Percentiles rank a stretch among this genome's conserved stretches.
phyloP scores from a whole-genome alignment of 140 eudicot genomes.

The Stevia rebaudiana region DNA sequence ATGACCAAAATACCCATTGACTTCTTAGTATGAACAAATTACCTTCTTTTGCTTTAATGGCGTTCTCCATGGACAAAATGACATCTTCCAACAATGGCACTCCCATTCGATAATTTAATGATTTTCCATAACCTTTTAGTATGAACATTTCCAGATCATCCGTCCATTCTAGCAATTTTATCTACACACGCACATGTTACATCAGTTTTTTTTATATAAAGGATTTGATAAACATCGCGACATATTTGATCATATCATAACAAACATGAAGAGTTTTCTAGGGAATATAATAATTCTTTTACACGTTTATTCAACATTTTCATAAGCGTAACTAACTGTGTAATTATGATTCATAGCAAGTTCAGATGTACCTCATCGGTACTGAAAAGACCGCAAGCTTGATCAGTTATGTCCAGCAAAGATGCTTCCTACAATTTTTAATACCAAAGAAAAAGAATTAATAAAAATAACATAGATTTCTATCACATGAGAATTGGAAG shows the following conservation, averaged over 20 bases:
- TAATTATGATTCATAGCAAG: not conserved
- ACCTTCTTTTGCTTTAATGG: conserved; percentile 83
- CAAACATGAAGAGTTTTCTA: conserved; percentile 1
- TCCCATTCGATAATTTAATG: conserved; percentile 93
- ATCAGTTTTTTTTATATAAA: not conserved
- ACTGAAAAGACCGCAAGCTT: conserved; percentile 85
- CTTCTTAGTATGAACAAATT: not conserved
- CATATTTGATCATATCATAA: not conserved
- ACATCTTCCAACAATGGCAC: conserved; percentile 88
- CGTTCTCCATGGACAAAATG: conserved; percentile 82
- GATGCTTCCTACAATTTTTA: conserved; percentile 68
- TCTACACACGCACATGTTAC: conserved; percentile 20
- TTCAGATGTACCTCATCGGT: conserved; percentile 59
- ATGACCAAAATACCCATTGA: too few relatives aligned
- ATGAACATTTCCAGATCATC: conserved; percentile 84
- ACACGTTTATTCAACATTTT: conserved; percentile 3
- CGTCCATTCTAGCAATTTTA: conserved; percentile 57
- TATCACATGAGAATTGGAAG: not conserved
- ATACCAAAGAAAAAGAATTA: not conserved
- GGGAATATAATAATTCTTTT: conserved; percentile 2
- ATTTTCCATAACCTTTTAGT: conserved; percentile 85
- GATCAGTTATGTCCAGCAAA: conserved; percentile 60
- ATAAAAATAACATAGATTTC: not conserved
- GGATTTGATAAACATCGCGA: not conserved
- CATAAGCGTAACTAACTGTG: not conserved